Conservation (phyloP, 164 flowering plant species). For the Sextonia rubra region DNA sequence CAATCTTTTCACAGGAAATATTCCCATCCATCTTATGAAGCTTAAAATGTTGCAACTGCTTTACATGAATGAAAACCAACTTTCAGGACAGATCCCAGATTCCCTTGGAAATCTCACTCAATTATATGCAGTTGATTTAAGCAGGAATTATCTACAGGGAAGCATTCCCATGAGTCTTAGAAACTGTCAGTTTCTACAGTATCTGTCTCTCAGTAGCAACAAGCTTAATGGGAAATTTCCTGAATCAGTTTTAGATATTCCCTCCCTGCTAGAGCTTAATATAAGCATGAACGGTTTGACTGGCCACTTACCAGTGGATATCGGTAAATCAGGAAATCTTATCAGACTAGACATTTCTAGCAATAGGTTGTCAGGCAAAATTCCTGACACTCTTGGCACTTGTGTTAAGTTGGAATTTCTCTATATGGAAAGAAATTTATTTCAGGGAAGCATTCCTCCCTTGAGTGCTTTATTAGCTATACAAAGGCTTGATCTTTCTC, state of each 20-base stretch:
- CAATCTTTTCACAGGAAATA: constrained; percentile 14
- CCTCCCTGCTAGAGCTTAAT: constrained; percentile 2
- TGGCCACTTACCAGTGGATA: constrained; percentile 19
- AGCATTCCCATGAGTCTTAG: constrained; percentile 22
- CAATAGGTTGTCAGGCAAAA: constrained; percentile 21
- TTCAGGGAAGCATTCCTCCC: constrained; percentile 22
- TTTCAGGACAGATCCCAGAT: constrained; percentile 27
- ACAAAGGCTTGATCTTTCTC: constrained; percentile 16
- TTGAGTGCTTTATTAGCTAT: constrained; percentile 15
- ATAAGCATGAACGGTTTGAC: constrained; percentile 13
- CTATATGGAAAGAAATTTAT: constrained; percentile 17
- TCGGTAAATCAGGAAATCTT: constrained; percentile 14
- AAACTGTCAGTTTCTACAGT: constrained; percentile 14
- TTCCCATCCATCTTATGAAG: constrained; percentile 24
- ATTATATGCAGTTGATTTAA: constrained; percentile 13
- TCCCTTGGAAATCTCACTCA: constrained; percentile 26
- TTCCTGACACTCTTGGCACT: constrained; percentile 20
- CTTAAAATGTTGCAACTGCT: constrained; percentile 18
- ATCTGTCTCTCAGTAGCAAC: constrained; percentile 3
- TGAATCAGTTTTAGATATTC: constrained; percentile 9
- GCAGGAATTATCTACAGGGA: constrained; percentile 21
- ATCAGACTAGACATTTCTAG: constrained; percentile 11
- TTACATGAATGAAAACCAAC: constrained; percentile 1
- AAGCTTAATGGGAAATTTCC: constrained; percentile 24
- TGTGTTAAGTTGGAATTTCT: constrained; percentile 12